Evolutionary conservation across 1,284 basidiomycete species (phyloP), one percentile per base, ranked within the genome.

Genomic region (Volvariella surrecta): DNA sequence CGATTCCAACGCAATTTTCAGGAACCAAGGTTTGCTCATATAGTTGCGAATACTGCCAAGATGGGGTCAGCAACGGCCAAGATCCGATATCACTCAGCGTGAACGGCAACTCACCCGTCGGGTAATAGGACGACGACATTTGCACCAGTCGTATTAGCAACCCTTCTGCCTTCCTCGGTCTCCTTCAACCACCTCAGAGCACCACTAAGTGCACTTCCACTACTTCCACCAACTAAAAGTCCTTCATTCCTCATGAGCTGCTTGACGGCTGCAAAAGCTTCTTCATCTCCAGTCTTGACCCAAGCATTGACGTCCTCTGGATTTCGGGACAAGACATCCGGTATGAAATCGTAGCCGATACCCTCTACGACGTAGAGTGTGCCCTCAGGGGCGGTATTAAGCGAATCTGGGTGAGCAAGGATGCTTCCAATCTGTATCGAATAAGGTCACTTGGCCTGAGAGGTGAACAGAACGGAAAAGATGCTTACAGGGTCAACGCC

Each of bases 301-400:
- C 95, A 98, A 15, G 61, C 50, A 55, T 92, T 76, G 41, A 89
- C 65, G 31, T 75, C 68, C 1, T 51, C 54, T 4, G 66, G 60
- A 35, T 71, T 66, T 43, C 79, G 78, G 22, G 75, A 73, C 18
- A 92, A 71, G 2, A 93, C 91, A 30, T 85, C 75, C 0, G 93
- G 92, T 43, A 92, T 62, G 59, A 96, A 96, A 59, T 96, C 92
- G 55, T 93, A 92, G 13, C 94, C 94, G 47, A 97, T 98, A 8
- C 94, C 94, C 61, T 98, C 94, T 11, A 98, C 80, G 49, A 84
- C 64, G 59, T 98, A 99, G 39, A 70, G 62, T 4, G 66, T 60
- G 1, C 81, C 80, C 31, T 71, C 64, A 17, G 76, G 78, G 0
- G 70, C 69, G 11, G 63, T 66, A 55, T 88, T 89, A 37, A 86